phyloP scores from a whole-genome alignment of 345 rosid genomes.

The Salix caprea region DNA sequence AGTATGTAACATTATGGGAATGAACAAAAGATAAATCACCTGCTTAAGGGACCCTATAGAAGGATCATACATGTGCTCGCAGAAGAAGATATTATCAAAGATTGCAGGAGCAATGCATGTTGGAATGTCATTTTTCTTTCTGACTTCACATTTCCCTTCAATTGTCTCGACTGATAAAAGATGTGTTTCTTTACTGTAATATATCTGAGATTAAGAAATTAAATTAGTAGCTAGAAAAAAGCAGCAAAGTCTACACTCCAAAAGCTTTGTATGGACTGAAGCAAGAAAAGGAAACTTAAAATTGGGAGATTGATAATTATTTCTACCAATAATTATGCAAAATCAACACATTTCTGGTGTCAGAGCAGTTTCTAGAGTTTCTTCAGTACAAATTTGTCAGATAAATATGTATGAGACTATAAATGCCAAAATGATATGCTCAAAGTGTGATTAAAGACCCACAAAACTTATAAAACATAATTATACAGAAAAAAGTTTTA shows the following conservation, averaged over 20 bases:
- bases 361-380: not conserved
- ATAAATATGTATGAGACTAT: not conserved
- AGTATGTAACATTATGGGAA: not conserved
- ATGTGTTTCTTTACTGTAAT: slow-evolving; percentile 54
- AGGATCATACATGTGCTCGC: slow-evolving; percentile 73
- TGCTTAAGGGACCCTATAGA: slow-evolving; percentile 62
- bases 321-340: not conserved
- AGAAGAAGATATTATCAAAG: slow-evolving; percentile 72
- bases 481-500: not conserved
- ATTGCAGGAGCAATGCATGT: slow-evolving; percentile 35
- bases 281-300: not conserved
- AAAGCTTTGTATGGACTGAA: no score
- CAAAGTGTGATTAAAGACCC: not conserved
- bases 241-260: not conserved
- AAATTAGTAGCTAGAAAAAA: not conserved
- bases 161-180: slow-evolving; percentile 35
- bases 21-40: slow-evolving; percentile 29
- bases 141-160: slow-evolving; percentile 83
- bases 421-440: not conserved
- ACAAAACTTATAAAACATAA: not conserved
- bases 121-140: slow-evolving; percentile 65
- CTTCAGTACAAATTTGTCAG: not conserved
- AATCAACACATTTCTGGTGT: not conserved
- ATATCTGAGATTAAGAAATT: slow-evolving; percentile 45
- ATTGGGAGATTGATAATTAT: not conserved